Evolutionary conservation across 768 basidiomycete species (phyloP), one percentile per base, ranked within the genome.

Genomic region (Lactifluus subvellereus): DNA sequence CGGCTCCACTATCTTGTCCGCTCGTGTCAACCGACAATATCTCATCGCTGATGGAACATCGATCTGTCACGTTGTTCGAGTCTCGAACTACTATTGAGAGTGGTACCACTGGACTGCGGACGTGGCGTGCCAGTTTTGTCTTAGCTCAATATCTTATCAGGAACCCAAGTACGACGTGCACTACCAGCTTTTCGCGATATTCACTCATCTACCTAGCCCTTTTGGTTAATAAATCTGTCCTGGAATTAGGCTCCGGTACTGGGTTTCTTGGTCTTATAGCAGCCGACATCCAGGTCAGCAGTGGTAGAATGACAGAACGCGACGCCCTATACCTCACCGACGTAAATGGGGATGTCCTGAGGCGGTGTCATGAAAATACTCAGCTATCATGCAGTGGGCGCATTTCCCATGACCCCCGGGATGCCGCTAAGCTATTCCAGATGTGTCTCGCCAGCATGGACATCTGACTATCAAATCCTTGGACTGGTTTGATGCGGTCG

Each of bases 101-200:
- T 47, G 90, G 91, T 0, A 92, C 89, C 0, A 92, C 89, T 1
- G 89, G 91, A 13, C 73, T 92, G 53, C 79, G 87, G 58, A 93
- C 90, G 7, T 93, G 91, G 91, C 76, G 79, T 33, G 88, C 91
- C 6, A 86, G 88, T 66, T 80, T 87, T 49, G 75, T 81, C 35
- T 76, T 92, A 20, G 83, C 84, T 0, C 79, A 85, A 53, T 86
- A 84, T 68, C 75, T 92, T 27, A 78, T 83, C 20, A 62, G 68
- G 9, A 76, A 87, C 69, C 75, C 84, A 71, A 80, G 89, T 88
- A 73, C 37, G 52, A 32, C 38, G 22, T 60, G 11, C 47, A 13
- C 22, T 20, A 22, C 11, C 37, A 6, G 32, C 59, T 0, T 0
- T 37, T 62, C 50, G 22, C 40, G 27, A 54, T 43, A 22, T 58